Conservation (phyloP, 2,329 filamentous ascomycete species). For the Xylariaceae sp. region DNA sequence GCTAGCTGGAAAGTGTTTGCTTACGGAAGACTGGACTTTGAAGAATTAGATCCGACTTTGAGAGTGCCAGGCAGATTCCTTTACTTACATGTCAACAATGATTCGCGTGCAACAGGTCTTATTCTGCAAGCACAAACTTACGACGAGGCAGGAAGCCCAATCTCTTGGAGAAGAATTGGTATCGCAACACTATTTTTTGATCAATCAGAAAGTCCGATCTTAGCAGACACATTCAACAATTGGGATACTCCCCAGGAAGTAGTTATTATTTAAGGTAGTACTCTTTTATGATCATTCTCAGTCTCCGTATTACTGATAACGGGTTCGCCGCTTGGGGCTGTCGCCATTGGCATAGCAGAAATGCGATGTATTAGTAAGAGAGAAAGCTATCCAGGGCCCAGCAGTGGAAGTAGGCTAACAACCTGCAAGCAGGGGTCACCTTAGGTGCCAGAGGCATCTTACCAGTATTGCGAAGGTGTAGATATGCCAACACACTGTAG, state of each 20-base stretch:
- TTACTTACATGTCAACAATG: slow-evolving; percentile 23
- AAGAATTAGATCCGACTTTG: not conserved
- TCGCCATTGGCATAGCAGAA: too few species aligned
- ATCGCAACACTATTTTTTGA: slow-evolving; percentile 26
- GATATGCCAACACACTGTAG: too few species aligned
- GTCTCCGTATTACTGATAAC: too few species aligned
- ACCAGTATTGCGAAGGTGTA: too few species aligned
- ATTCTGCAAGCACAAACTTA: slow-evolving; percentile 3
- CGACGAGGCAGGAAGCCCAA: not conserved
- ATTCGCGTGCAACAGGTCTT: slow-evolving; percentile 21
- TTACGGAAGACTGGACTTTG: slow-evolving; percentile 14
- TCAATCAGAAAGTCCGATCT: slow-evolving; percentile 18
- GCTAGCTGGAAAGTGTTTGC: slow-evolving; percentile 2
- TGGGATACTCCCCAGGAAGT: not conserved
- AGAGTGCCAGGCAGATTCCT: not conserved
- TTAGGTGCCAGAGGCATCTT: too few species aligned
- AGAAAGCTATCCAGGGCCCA: too few species aligned
- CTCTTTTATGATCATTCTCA: too few species aligned
- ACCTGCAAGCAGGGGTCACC: too few species aligned
- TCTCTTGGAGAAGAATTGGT: slow-evolving; percentile 19
- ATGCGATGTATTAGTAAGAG: too few species aligned
- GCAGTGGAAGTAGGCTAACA: too few species aligned
- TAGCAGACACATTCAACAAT: slow-evolving; percentile 7
- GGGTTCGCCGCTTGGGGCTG: too few species aligned
- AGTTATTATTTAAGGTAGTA: slow-evolving; percentile 10